Base-by-base conservation (phyloP, 257 asterid genomes). In the Osmanthus fragrans region DNA sequence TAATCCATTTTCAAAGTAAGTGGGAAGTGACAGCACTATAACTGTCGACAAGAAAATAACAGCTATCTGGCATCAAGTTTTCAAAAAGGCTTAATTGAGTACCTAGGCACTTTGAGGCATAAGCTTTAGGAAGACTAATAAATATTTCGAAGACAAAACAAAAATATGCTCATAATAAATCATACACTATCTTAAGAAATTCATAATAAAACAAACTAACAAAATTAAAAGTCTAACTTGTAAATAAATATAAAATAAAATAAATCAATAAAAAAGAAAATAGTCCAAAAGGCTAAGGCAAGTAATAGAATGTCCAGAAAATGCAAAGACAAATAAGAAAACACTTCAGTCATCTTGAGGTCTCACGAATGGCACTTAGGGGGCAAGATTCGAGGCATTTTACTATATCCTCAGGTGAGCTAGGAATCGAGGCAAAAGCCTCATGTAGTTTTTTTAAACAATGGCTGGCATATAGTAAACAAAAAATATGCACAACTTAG, bases 401-500 rank as follows among this genome's bases (percentile, higher is more conserved):
- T 34, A 4, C 39, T 34, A 34, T 34, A 34, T 5, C 39, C 7
- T 34, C 39, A 34, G 1, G 39, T 34, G 60, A 19, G 60, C 23
- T 19, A 18, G 21, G 60, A 51, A 18, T 51, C 2, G 25, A 51
- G 63, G 23, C 10, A 18, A 16, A 51, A 19, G 23, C 63, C 23
- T 19, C 11, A 1, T 19, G 19, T 51, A 51, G 63, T 51, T 51
- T n/a, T 40, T 51, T 51, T 1, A 51, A 51, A 51, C 63, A 19
- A 49, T 18, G 71, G 67, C 47, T 18, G 71, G 37, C 49, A 76
- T 63, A 19, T 7, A 36, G 77, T 76, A 73, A 58, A 71, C 34
- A 67, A 74, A 70, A 71, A 54, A 74, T 34, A 13, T 32, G 60
- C 47, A 11, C 58, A 63, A 70, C 60, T 70, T 75, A 51, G 77